Evolutionary conservation across 2,329 filamentous ascomycete species (phyloP).

Genomic region (Colletotrichum noveboracense): DNA sequence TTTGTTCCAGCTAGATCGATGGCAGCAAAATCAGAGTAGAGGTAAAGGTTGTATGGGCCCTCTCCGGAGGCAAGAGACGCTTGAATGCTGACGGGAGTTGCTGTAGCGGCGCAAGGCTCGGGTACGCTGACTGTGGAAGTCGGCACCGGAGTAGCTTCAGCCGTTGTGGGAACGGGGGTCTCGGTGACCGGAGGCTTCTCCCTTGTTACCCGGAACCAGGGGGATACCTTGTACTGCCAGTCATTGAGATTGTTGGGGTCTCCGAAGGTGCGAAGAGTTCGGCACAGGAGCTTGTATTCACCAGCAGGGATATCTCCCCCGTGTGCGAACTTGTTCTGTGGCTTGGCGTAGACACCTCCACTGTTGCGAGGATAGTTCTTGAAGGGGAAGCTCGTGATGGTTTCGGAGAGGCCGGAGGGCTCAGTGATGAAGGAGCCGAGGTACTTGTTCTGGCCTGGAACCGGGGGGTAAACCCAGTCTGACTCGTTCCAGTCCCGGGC

Average conservation of each 20-base stretch:
- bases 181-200: conserved; percentile 3
- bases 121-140: not conserved
- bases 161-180: not conserved
- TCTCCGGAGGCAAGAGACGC: conserved; percentile 12
- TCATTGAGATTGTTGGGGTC: conserved; percentile 19
- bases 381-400: not conserved
- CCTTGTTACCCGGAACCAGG: conserved; percentile 20
- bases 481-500: not conserved
- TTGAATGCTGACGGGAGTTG: not conserved
- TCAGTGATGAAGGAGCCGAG: not conserved
- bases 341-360: not conserved
- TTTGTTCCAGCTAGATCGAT: conserved; percentile 13
- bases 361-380: not conserved
- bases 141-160: not conserved
- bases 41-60: conserved; percentile 5
- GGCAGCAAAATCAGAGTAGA: conserved; percentile 21
- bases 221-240: conserved; percentile 24
- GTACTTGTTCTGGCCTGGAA: conserved; percentile 8
- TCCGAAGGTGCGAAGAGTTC: conserved; percentile 25
- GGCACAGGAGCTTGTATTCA: conserved; percentile 23
- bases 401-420: not conserved
- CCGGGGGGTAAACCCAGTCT: conserved; percentile 8
- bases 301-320: conserved; percentile 17
- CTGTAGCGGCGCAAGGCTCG: not conserved
- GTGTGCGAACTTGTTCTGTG: conserved; percentile 10